Evolutionary conservation across 2,329 filamentous ascomycete species (phyloP), one percentile per base, ranked within the genome.

Genomic region (Salinomyces thailandicus): DNA sequence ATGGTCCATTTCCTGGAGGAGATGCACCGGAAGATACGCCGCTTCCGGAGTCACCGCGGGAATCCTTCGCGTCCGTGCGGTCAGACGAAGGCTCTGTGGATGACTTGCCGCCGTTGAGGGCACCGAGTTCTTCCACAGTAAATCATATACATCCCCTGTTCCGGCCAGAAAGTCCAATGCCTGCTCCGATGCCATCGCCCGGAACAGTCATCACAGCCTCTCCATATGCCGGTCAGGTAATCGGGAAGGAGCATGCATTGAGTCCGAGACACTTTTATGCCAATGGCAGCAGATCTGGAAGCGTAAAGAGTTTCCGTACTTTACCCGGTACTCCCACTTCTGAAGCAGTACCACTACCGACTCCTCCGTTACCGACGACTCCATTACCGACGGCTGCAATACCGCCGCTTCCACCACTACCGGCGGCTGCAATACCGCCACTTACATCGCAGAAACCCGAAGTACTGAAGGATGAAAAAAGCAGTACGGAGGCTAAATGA

Each of bases 61-160:
- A 35, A n/a, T 34, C 24, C 11, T 8, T 36, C 12, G 7, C 24
- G 3, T 31, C 22, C 16, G n/a, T 19, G 9, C 15, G n/a, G 8
- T 14, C 31, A 5, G 33, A 37, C 17, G 32, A 24, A 29, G 15
- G 32, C 36, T 8, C 29, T 5, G 17, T 20, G 6, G 33, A 19
- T 5, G 5, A 18, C 12, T 26, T 27, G 3, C 15, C 41, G 4
- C 19, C 24, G 5, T 20, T 24, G 5, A 30, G 41, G 17, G 17
- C 69, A 67, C 37, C 41, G 3, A 39, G 37, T 20, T 37, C 31
- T 4, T 19, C 16, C 49, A n/a, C n/a, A n/a, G 79, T 85, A 56
- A 68, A 77, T 4, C 75, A 86, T 52, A 85, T 86, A 31, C 81
- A 86, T 55, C 81, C 81, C 5, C 68, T 86, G 2, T 86, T 86